Evolutionary conservation across 176 grass and related monocot species (phyloP).

Genomic region (Sorghum bicolor): DNA sequence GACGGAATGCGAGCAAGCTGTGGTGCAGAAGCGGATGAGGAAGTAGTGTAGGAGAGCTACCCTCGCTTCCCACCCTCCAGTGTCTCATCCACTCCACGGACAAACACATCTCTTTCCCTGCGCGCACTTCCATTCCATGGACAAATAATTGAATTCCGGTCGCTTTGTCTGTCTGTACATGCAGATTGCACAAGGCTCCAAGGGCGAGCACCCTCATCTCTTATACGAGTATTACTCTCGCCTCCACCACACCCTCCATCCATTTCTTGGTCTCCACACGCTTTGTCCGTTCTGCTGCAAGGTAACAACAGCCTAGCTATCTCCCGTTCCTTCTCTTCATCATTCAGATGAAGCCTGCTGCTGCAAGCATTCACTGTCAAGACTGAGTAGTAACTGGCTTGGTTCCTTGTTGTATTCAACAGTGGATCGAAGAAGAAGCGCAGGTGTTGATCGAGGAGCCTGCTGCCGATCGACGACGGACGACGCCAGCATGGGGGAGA

Average conservation of each 20-base stretch:
- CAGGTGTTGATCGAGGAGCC: not conserved
- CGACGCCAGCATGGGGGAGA: constrained; percentile 41
- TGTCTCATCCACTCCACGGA: constrained; percentile 46
- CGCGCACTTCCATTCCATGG: not conserved
- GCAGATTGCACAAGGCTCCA: constrained; percentile 3
- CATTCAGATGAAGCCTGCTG: not conserved
- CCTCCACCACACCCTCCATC: constrained; percentile 35
- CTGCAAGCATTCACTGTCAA: not conserved
- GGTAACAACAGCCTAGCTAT: not conserved
- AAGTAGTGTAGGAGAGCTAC: constrained; percentile 62
- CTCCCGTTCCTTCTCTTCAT: not conserved
- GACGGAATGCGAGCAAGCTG: not conserved
- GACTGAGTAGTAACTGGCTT: not conserved
- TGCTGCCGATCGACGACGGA: not conserved
- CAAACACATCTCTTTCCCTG: not conserved
- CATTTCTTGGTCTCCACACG: not conserved
- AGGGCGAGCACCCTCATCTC: constrained; percentile 26
- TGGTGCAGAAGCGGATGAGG: constrained; percentile 51
- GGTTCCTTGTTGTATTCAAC: not conserved
- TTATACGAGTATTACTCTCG: constrained; percentile 38
- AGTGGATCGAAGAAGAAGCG: not conserved
- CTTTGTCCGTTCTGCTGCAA: not conserved
- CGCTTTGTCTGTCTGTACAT: constrained; percentile 31
- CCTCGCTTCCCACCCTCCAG: constrained; percentile 48
- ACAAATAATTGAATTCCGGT: constrained; percentile 26